Evolutionary conservation across 345 rosid genomes (phyloP).

Genomic region (Anastatica hierochuntica): DNA sequence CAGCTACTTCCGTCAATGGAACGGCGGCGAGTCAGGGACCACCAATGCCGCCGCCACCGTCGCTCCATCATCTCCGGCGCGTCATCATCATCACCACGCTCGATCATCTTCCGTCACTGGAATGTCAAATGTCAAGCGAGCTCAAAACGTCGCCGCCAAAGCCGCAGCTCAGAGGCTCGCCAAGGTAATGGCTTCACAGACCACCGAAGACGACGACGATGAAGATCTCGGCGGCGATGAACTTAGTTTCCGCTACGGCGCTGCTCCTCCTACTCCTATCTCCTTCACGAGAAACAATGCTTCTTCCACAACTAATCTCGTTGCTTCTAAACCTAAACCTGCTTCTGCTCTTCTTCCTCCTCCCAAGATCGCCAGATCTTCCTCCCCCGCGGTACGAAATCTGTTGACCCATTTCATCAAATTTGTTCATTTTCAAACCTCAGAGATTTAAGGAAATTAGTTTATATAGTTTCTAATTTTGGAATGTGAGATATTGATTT

Average conservation of each 20-base stretch:
- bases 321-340: conserved; percentile 25
- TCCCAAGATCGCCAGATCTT: conserved; percentile 62
- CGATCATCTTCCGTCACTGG: conserved; percentile 64
- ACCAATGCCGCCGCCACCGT: conserved; percentile 11
- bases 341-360: conserved; percentile 26
- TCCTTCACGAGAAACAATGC: conserved; percentile 45
- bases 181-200: conserved; percentile 98
- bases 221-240: conserved; percentile 43
- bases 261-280: conserved; percentile 78
- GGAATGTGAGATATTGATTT: conserved; percentile 19
- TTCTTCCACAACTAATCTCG: background rate
- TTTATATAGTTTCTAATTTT: conserved; percentile 11
- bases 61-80: conserved; percentile 46
- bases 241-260: conserved; percentile 76
- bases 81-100: conserved; percentile 49
- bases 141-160: conserved; percentile 90
- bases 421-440: background rate
- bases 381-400: conserved; percentile 67
- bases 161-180: conserved; percentile 98
- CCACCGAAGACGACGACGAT: conserved; percentile 55
- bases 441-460: background rate
- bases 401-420: conserved; percentile 1
- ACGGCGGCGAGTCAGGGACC: conserved; percentile 44
- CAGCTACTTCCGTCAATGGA: conserved; percentile 68
- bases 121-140: conserved; percentile 72